Percentiles rank a stretch among this genome's conserved stretches.
phyloP scores from a whole-genome alignment of 495 filamentous ascomycete species.

The Tuber microsphaerosporum region DNA sequence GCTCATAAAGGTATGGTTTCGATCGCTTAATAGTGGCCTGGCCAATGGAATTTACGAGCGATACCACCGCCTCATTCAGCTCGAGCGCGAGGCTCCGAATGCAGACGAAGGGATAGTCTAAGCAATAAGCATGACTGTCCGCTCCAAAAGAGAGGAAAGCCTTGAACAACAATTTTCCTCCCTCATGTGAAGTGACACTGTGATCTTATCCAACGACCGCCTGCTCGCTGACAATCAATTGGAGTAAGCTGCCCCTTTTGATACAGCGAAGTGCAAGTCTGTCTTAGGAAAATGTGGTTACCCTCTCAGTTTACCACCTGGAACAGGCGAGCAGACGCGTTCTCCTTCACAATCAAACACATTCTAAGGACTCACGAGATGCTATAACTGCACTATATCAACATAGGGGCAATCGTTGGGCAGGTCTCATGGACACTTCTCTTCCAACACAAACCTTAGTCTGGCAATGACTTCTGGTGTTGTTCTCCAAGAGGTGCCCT shows the following conservation, averaged over 20 bases:
- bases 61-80: too few relatives aligned
- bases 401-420: neutral
- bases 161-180: neutral
- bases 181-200: neutral
- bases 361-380: neutral
- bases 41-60: too few relatives aligned
- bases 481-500: neutral
- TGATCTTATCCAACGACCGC: neutral
- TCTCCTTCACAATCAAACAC: neutral
- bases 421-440: neutral
- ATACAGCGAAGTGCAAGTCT: neutral
- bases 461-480: neutral
- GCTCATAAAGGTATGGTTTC: too few relatives aligned
- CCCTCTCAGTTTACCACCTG: neutral
- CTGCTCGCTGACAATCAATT: neutral
- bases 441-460: neutral
- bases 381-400: neutral
- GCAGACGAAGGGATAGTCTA: too few relatives aligned
- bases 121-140: neutral
- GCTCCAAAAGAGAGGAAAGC: neutral
- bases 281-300: neutral
- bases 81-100: too few relatives aligned
- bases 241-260: neutral
- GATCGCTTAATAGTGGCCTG: too few relatives aligned
- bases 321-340: neutral